Conservation (phyloP, 2,329 filamentous ascomycete species). For the Bimuria novae-zelandiae region DNA sequence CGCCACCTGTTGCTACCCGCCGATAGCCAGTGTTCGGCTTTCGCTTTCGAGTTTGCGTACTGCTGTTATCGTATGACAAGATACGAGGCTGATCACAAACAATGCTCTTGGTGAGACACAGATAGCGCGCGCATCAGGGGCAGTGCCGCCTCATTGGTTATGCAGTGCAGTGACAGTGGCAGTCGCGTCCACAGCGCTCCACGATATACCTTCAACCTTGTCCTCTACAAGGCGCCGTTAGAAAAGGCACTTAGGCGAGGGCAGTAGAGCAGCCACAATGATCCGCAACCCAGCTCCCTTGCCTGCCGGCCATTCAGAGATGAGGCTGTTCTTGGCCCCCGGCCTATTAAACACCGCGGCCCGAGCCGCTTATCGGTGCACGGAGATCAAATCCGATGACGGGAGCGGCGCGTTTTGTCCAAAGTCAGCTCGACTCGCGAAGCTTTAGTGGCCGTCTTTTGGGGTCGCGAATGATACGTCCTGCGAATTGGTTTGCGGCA, state of each 20-base stretch:
- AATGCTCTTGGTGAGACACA: background rate
- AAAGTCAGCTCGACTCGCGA: too few species aligned
- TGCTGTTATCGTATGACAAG: background rate
- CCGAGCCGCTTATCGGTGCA: conserved; percentile 1
- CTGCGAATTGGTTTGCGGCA: too few species aligned
- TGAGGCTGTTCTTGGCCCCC: background rate
- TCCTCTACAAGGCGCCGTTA: background rate
- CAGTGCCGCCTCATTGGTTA: background rate
- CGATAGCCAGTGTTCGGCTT: background rate
- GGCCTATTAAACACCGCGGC: background rate
- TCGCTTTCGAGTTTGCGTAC: background rate
- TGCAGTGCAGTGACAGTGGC: background rate
- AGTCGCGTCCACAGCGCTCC: background rate
- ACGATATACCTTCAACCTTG: too few species aligned
- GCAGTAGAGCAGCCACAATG: conserved; percentile 1
- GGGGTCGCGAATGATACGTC: too few species aligned
- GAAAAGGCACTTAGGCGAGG: too few species aligned
- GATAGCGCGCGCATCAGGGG: background rate
- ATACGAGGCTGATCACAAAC: background rate
- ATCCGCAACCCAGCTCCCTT: too few species aligned
- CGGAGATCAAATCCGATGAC: too few species aligned
- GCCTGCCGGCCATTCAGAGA: too few species aligned
- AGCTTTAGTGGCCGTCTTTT: too few species aligned
- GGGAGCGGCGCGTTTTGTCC: too few species aligned
- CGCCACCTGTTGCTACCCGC: conserved; percentile 8